A percentile compares a stretch with the other conserved stretches of the same genome.
Conservation (phyloP, 805 yeast genomes). For the Starmerella bombi region DNA sequence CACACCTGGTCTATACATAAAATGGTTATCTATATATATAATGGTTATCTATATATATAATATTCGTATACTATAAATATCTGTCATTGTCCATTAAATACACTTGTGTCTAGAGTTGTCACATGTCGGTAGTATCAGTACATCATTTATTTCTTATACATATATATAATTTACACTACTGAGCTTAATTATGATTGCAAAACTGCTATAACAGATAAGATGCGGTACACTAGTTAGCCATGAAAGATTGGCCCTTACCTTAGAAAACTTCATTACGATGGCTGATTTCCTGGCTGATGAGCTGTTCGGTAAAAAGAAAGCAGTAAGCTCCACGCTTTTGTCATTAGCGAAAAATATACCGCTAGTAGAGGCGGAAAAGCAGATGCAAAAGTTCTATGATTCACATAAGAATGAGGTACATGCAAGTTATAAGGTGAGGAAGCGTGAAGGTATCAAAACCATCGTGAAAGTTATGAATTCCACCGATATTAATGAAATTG, state of each 20-base stretch:
- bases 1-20: too few relatives aligned
- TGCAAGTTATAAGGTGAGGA: conserved; percentile 7
- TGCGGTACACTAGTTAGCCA: background rate
- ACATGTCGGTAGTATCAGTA: too few relatives aligned
- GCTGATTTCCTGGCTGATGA: conserved; percentile 7
- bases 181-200: too few relatives aligned
- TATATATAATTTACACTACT: too few relatives aligned
- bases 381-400: conserved; percentile 5
- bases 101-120: too few relatives aligned
- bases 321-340: conserved; percentile 8
- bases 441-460: background rate
- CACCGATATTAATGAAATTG: background rate
- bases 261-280: too few relatives aligned
- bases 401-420: conserved; percentile 1
- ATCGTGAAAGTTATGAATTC: background rate
- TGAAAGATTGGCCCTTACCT: too few relatives aligned
- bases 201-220: background rate
- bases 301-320: conserved; percentile 5
- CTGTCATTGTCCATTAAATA: too few relatives aligned
- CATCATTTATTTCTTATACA: too few relatives aligned
- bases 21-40: too few relatives aligned
- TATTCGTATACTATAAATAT: too few relatives aligned
- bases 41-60: too few relatives aligned
- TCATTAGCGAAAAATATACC: conserved; percentile 4
- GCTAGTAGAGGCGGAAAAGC: conserved; percentile 1